A percentile compares a stretch with the other conserved stretches of the same genome.
phyloP scores from a whole-genome alignment of 192 early-diverging fungal genomes.

The Neocallimastix lanati region DNA sequence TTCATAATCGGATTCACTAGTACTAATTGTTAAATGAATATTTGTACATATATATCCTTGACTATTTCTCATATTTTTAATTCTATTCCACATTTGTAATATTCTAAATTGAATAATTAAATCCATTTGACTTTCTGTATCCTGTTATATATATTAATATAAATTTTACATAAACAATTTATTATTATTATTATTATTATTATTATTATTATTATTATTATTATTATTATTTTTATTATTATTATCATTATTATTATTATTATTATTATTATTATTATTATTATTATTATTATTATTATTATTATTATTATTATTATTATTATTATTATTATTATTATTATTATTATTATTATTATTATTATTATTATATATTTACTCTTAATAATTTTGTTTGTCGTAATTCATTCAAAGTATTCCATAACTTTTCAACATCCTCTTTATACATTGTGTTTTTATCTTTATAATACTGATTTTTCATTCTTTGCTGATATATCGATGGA shows the following conservation, averaged over 20 bases:
- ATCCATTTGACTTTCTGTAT: constrained; percentile 22
- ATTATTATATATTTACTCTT: constrained; percentile 4
- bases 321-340: too few species aligned
- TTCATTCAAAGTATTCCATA: constrained; percentile 5
- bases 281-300: not conserved
- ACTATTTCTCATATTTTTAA: constrained; percentile 13
- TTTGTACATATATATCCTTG: constrained; percentile 4
- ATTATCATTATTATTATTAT: not conserved
- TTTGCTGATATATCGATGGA: not conserved
- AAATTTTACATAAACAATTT: not conserved
- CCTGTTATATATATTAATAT: not conserved
- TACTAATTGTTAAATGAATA: constrained; percentile 8
- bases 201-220: not conserved
- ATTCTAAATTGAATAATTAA: constrained; percentile 23
- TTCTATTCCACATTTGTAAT: constrained; percentile 18
- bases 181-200: not conserved
- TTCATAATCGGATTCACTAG: not conserved
- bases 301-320: too few species aligned
- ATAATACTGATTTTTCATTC: not conserved
- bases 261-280: not conserved
- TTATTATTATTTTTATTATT: too few species aligned
- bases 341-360: not conserved
- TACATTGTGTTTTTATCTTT: constrained; percentile 2
- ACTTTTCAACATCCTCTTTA: not conserved
- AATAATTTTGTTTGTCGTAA: constrained; percentile 14